Evolutionary conservation across 2,329 filamentous ascomycete species (phyloP).

Genomic region (Pseudogymnoascus verrucosus): DNA sequence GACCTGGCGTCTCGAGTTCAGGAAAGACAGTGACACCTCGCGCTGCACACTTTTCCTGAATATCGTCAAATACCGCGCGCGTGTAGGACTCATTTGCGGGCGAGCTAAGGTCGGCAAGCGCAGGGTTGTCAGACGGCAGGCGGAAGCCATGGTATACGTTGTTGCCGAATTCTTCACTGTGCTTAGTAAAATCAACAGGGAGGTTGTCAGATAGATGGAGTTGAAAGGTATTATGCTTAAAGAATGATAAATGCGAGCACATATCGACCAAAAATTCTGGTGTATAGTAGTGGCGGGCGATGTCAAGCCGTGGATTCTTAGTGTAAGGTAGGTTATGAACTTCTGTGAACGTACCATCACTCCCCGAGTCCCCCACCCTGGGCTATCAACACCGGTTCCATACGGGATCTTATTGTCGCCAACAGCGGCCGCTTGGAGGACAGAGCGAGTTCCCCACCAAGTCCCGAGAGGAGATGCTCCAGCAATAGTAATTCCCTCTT

Average conservation of each 20-base stretch:
- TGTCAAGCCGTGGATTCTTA: conserved; percentile 37
- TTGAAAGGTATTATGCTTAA: conserved; percentile 53
- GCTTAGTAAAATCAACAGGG: conserved; percentile 40
- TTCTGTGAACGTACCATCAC: conserved; percentile 30
- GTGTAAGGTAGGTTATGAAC: neutral
- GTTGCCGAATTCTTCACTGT: conserved; percentile 33
- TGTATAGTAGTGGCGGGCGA: conserved; percentile 48
- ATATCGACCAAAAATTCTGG: conserved; percentile 46
- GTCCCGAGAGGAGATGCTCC: conserved; percentile 47
- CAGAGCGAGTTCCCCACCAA: conserved; percentile 50
- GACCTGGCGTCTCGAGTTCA: conserved; percentile 52
- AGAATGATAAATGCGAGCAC: conserved; percentile 52
- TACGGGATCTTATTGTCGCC: conserved; percentile 31
- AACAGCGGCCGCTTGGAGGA: conserved; percentile 44
- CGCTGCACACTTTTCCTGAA: conserved; percentile 44
- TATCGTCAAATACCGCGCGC: conserved; percentile 40
- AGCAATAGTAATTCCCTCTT: conserved; percentile 36
- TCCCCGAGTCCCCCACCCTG: conserved; percentile 43
- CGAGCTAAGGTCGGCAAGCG: conserved; percentile 41
- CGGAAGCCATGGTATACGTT: conserved; percentile 44
- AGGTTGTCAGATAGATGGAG: conserved; percentile 51
- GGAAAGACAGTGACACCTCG: conserved; percentile 51
- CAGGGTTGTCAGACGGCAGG: conserved; percentile 40
- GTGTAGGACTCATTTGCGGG: conserved; percentile 48
- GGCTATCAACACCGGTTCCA: conserved; percentile 40